Conservation (phyloP, 78 protist species). For the Diacronema lutheri region DNA sequence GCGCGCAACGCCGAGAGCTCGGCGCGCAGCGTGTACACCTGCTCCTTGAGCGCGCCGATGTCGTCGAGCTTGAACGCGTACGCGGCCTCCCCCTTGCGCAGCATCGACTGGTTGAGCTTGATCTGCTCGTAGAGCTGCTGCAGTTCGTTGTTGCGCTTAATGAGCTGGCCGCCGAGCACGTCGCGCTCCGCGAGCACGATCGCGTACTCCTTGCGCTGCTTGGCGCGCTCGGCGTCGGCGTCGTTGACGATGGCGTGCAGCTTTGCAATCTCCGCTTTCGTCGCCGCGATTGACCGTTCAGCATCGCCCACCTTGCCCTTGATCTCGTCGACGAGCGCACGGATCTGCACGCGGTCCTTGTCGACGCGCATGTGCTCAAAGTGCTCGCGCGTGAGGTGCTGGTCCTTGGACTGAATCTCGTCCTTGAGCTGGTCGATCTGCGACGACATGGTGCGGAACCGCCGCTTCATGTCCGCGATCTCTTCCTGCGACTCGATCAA, state of each 20-base stretch:
- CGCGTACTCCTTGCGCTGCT: slow-evolving; percentile 71
- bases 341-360: background rate
- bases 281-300: background rate
- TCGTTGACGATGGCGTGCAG: slow-evolving; percentile 63
- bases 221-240: slow-evolving; percentile 63
- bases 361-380: slow-evolving; percentile 24
- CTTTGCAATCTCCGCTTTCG: background rate
- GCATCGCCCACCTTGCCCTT: background rate
- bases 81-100: slow-evolving; percentile 82
- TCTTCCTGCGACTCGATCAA: slow-evolving; percentile 78
- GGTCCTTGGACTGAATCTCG: slow-evolving; percentile 52
- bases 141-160: slow-evolving; percentile 89
- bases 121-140: slow-evolving; percentile 87
- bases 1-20: slow-evolving; percentile 31
- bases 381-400: background rate
- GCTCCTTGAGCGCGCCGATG: slow-evolving; percentile 59
- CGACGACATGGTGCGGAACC: slow-evolving; percentile 74
- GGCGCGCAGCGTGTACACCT: background rate
- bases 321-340: background rate
- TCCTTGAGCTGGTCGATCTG: slow-evolving; percentile 85
- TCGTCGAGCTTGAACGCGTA: slow-evolving; percentile 68
- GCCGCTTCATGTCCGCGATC: slow-evolving; percentile 64
- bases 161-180: slow-evolving; percentile 82
- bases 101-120: slow-evolving; percentile 75
- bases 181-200: slow-evolving; percentile 82